Evolutionary conservation across 1,284 basidiomycete species (phyloP).

Genomic region (Crucibulum cyathiforme): DNA sequence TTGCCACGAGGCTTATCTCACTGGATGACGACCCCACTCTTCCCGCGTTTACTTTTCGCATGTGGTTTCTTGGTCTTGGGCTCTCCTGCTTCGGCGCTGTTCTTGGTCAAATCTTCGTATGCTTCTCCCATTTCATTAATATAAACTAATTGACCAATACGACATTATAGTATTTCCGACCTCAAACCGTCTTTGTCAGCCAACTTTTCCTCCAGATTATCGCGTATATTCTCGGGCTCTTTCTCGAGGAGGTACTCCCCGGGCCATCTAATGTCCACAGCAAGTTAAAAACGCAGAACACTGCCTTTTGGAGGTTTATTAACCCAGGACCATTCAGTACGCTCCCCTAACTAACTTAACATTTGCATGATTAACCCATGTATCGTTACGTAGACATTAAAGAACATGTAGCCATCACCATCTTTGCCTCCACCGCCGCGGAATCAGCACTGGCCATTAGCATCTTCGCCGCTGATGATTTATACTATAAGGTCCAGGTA

Average conservation of each 20-base stretch:
- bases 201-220: constrained; percentile 60
- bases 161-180: constrained; percentile 46
- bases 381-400: constrained; percentile 54
- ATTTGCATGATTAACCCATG: not conserved
- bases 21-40: constrained; percentile 66
- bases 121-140: constrained; percentile 14
- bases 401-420: constrained; percentile 66
- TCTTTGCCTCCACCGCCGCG: constrained; percentile 59
- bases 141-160: not conserved
- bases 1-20: constrained; percentile 55
- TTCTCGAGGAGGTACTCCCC: constrained; percentile 52
- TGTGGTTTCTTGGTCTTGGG: constrained; percentile 55
- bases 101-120: constrained; percentile 62
- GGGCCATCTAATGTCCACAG: constrained; percentile 40
- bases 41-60: constrained; percentile 51
- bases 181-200: constrained; percentile 63
- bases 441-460: constrained; percentile 54
- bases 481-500: constrained; percentile 50
- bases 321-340: constrained; percentile 63
- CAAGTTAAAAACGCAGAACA: constrained; percentile 43
- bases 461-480: constrained; percentile 57
- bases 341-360: constrained; percentile 10
- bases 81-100: constrained; percentile 63
- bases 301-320: constrained; percentile 51
- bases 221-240: constrained; percentile 35